Base-by-base conservation (phyloP, 192 early-diverging fungal species). In the Rhizoclosmatium globosum region DNA sequence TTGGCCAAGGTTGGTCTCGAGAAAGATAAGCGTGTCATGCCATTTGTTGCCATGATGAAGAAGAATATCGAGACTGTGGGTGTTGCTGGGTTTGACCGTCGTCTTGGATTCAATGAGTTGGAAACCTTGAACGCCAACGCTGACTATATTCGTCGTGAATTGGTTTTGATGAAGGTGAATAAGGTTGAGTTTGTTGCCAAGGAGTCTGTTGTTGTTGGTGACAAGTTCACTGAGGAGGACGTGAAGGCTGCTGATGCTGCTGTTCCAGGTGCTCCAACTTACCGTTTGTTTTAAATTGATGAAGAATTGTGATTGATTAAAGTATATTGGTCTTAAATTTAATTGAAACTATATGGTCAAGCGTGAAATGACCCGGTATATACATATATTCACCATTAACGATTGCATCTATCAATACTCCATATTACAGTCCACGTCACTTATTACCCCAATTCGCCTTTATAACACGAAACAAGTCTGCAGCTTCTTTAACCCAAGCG, bases 11-110 rank as follows among this genome's bases (percentile, higher is more conserved):
- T 81, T 68, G 96, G 94, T 47, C 76, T 98, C 82, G 86, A 94
- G 80, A 97, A 96, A 87, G 94, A 99, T 87, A 98, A 98, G 87
- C 92, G 92, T 83, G 92, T 89, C n/a, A 98, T 98, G 96, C 95
- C 96, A 15, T 99, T 99, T 86, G 89, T 96, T 62, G 91, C 96
- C 64, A 90, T 93, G 57, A 89, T 96, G 81, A 94, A 96, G 82
- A 96, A 95, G 84, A 88, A 86, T 57, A 92, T 97, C 15, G 89
- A 88, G 46, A 83, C 79, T 31, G 71, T 83, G 2, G 96, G 97
- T 4, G 68, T 86, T 3, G 65, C 82, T 7, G 96, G 92, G 3
- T 95, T 99, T 79, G 89, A 95, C 78, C 91, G 95, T 74, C 82
- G 93, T 3, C 88, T 98, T 62, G 71, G 79, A 43, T 99, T 98